A percentile compares a stretch with the other conserved stretches of the same genome.
These are phyloP conservation scores for Hyparrhenia diplandra DNA, from an alignment of 176 grass and related monocot genomes.

Conservation along the genomic window DNA sequence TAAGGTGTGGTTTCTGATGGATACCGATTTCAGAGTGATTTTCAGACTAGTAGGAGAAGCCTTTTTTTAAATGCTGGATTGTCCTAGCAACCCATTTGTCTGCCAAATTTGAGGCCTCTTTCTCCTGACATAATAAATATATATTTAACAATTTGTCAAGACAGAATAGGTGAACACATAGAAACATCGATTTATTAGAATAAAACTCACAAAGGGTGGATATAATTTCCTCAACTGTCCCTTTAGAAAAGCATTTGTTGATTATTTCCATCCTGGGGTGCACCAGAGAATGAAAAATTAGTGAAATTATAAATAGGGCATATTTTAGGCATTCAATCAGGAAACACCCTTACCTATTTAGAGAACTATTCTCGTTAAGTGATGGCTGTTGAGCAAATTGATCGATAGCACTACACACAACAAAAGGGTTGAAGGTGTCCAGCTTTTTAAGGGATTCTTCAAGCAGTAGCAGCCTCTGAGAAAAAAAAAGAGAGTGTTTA, in stretches of 20 bases:
- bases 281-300: neutral
- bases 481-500: conserved; percentile 1
- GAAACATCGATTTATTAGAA: conserved; percentile 11
- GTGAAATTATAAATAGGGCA: neutral
- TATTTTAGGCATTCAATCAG: neutral
- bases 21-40: conserved; percentile 49
- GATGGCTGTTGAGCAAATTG: conserved; percentile 40
- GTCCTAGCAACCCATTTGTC: too few species aligned
- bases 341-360: conserved; percentile 39
- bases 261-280: conserved; percentile 59
- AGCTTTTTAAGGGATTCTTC: conserved; percentile 67
- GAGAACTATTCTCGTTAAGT: conserved; percentile 55
- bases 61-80: too few species aligned
- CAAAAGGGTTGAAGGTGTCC: conserved; percentile 50
- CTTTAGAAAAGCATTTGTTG: conserved; percentile 88
- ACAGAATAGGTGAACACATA: neutral
- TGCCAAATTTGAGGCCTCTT: conserved; percentile 34
- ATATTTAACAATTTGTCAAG: neutral
- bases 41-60: conserved; percentile 73
- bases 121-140: conserved; percentile 52
- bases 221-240: conserved; percentile 85
- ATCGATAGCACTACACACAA: conserved; percentile 9
- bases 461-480: conserved; percentile 53
- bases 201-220: conserved; percentile 75
- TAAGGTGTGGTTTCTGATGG: neutral